Base-by-base conservation (phyloP, 2,329 filamentous ascomycete species). In the Malbranchea zuffiana region DNA sequence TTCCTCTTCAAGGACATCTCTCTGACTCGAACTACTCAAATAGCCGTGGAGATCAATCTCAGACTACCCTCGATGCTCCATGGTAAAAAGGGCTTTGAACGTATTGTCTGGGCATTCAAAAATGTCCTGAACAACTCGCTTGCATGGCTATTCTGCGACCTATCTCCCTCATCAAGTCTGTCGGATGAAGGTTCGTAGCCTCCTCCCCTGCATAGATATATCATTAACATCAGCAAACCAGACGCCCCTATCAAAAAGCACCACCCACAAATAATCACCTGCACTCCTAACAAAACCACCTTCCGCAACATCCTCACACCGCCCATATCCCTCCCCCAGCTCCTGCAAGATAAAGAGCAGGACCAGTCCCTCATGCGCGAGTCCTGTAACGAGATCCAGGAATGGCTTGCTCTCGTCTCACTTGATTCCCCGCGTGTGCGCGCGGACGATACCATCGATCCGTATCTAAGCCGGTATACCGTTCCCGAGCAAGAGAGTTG, bases 41-140 rank as follows among this genome's bases (percentile, higher is more conserved):
- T 30, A 90, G 82, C 79, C 18, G 73, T 96, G 30, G 75, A 88
- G 48, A 67, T 81, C 34, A 78, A 96, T 42, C 69, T 98, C 18
- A 73, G 78, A 12, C 66, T 70, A 4, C 72, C 78, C 1, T 78
- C 78, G 0, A 94, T 94, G 83, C 57, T 84, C 5, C 79, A 78
- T 37, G 86, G 86, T 3, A 90, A 85, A 56, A 86, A 81, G 45
- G 80, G 78, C 0, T 94, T 92, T 50, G 79, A 87, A 44, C 69
- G 84, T 30, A 64, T 94, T 10, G 56, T 79, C 5, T 82, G 82
- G 67, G 84, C 85, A 10, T 85, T 78, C 56, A 78, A 80, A 49
- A 83, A 85, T 44, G 83, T 84, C 15, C 66, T 95, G 15, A 74
- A 71, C 32, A 61, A 68, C 29, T 74, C 78, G 1, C 51, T 79